These are phyloP conservation scores for Hypholoma sublateritium DNA, from an alignment of 768 basidiomycete species.

Conservation along the genomic window DNA sequence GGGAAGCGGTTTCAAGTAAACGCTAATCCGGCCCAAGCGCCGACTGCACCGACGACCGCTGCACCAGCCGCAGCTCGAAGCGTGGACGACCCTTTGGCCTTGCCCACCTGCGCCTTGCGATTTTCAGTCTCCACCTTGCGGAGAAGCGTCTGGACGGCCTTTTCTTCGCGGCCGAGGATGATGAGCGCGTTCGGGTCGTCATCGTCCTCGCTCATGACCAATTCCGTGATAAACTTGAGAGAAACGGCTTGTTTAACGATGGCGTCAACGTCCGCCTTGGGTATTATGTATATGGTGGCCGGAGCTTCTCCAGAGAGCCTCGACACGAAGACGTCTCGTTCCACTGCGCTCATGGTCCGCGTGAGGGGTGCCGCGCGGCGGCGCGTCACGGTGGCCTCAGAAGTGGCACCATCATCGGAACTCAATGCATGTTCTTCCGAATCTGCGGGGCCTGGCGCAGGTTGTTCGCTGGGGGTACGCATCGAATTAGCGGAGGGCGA, in stretches of 20 bases:
- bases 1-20: slow-evolving; percentile 29
- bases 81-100: slow-evolving; percentile 10
- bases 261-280: slow-evolving; percentile 40
- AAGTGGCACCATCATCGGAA: slow-evolving; percentile 10
- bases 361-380: slow-evolving; percentile 29
- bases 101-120: slow-evolving; percentile 16
- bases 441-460: slow-evolving; percentile 10
- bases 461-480: slow-evolving; percentile 16
- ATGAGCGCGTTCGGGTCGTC: slow-evolving; percentile 43
- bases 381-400: slow-evolving; percentile 12
- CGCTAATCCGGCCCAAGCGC: slow-evolving; percentile 59
- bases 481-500: slow-evolving; percentile 2
- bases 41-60: slow-evolving; percentile 61
- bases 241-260: slow-evolving; percentile 40
- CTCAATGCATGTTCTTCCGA: slow-evolving; percentile 16
- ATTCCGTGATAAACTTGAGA: slow-evolving; percentile 42
- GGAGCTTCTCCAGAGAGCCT: slow-evolving; percentile 40
- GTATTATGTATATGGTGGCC: slow-evolving; percentile 51
- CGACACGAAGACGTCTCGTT: slow-evolving; percentile 51
- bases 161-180: slow-evolving; percentile 52
- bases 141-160: slow-evolving; percentile 41
- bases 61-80: slow-evolving; percentile 52
- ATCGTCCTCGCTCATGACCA: slow-evolving; percentile 37
- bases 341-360: slow-evolving; percentile 51
- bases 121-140: slow-evolving; percentile 32